phyloP scores from a whole-genome alignment of 1,139 yeast species.

The Williopsis jadinii region DNA sequence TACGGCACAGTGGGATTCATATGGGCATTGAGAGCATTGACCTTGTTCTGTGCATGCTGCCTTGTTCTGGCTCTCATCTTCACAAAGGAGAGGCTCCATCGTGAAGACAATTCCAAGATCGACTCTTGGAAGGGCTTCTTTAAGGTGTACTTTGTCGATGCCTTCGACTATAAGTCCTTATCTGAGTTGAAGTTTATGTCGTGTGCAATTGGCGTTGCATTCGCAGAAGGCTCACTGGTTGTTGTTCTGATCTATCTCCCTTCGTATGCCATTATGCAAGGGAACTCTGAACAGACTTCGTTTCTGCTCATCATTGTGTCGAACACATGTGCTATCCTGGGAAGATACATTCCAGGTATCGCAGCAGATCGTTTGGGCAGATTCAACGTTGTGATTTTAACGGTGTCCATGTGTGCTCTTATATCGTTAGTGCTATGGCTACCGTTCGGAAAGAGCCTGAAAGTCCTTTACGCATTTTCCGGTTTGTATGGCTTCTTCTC shows the following conservation, averaged over 20 bases:
- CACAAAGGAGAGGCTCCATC: constrained; percentile 31
- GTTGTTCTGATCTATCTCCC: constrained; percentile 40
- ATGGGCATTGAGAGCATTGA: constrained; percentile 53
- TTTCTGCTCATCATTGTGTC: constrained; percentile 42
- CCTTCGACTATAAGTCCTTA: constrained; percentile 38
- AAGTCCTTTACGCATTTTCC: constrained; percentile 31
- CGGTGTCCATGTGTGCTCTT: constrained; percentile 31
- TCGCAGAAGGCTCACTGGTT: constrained; percentile 37
- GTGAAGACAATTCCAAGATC: constrained; percentile 4
- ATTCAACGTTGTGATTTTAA: constrained; percentile 42
- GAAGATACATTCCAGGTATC: constrained; percentile 41
- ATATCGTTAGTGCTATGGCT: constrained; percentile 44
- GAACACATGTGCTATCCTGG: constrained; percentile 40
- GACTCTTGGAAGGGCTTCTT: constrained; percentile 4
- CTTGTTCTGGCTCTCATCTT: constrained; percentile 31
- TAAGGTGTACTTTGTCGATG: constrained; percentile 25
- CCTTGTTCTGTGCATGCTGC: constrained; percentile 40
- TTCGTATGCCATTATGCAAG: constrained; percentile 42
- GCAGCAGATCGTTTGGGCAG: constrained; percentile 44
- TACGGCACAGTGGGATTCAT: constrained; percentile 45
- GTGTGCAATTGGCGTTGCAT: constrained; percentile 37
- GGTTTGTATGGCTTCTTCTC: constrained; percentile 46
- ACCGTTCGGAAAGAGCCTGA: constrained; percentile 40
- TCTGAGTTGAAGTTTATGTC: constrained; percentile 32
- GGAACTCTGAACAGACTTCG: constrained; percentile 34